Evolutionary conservation across 2,329 filamentous ascomycete species (phyloP).

Genomic region (Alternaria sp.): DNA sequence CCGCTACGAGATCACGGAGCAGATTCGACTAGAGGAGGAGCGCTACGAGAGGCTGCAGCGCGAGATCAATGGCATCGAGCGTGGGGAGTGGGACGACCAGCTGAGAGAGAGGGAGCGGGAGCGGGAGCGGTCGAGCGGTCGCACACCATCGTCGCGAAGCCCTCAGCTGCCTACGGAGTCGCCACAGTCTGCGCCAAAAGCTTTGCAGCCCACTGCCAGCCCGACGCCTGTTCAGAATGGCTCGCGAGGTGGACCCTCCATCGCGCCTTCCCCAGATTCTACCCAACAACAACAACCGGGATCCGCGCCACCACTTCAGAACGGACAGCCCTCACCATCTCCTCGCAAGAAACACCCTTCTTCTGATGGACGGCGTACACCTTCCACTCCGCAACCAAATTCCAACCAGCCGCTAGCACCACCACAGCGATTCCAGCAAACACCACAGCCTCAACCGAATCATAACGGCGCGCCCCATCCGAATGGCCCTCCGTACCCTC

Average conservation of each 20-base stretch:
- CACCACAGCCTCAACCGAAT: constrained; percentile 28
- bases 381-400: constrained; percentile 29
- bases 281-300: constrained; percentile 5
- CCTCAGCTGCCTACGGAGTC: constrained; percentile 38
- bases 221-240: constrained; percentile 22
- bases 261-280: constrained; percentile 19
- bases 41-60: constrained; percentile 69
- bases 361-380: constrained; percentile 23
- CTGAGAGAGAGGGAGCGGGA: constrained; percentile 30
- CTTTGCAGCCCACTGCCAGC: constrained; percentile 18
- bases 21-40: constrained; percentile 79
- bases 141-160: constrained; percentile 32
- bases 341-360: constrained; percentile 37
- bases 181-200: constrained; percentile 33
- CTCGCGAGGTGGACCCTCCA: constrained; percentile 13
- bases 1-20: constrained; percentile 71
- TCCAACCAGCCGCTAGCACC: constrained; percentile 31
- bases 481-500: constrained; percentile 51
- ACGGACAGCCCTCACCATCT: constrained; percentile 35
- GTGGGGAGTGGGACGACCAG: constrained; percentile 63
- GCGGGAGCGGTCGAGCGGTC: constrained; percentile 24
- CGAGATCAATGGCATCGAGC: constrained; percentile 75
- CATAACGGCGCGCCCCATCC: constrained; percentile 46
- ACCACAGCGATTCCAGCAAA: constrained; percentile 31
- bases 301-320: constrained; percentile 14